Evolutionary conservation across 2,329 filamentous ascomycete genomes (phyloP).

Genomic region (Hypoxylon sp.): DNA sequence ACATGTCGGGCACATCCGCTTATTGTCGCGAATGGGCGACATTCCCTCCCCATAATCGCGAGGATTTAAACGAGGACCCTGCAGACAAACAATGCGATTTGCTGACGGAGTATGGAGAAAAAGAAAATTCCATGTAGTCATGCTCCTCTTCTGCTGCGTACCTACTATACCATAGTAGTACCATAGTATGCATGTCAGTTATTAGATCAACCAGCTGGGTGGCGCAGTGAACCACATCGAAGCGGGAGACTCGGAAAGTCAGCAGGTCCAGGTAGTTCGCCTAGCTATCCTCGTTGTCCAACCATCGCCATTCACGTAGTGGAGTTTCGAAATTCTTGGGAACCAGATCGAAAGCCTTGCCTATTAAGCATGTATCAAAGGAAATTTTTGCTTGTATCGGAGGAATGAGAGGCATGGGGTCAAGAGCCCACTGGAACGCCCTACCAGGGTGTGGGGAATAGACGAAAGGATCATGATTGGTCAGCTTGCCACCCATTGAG

Average conservation of each 20-base stretch:
- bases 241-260: slow-evolving; percentile 21
- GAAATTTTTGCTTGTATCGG: not conserved
- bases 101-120: slow-evolving; percentile 26
- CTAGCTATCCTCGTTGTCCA: slow-evolving; percentile 9
- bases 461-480: slow-evolving; percentile 34
- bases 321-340: slow-evolving; percentile 18
- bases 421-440: slow-evolving; percentile 15
- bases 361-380: not conserved
- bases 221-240: slow-evolving; percentile 33
- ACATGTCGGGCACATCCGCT: slow-evolving; percentile 21
- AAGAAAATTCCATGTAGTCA: slow-evolving; percentile 34
- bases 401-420: slow-evolving; percentile 14
- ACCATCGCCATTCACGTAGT: slow-evolving; percentile 7
- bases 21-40: slow-evolving; percentile 2
- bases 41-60: not conserved
- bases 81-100: slow-evolving; percentile 23
- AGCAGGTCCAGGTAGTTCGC: slow-evolving; percentile 25
- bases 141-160: slow-evolving; percentile 11
- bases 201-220: slow-evolving; percentile 9
- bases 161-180: not conserved
- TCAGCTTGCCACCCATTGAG: slow-evolving; percentile 35
- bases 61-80: slow-evolving; percentile 12
- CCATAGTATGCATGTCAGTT: slow-evolving; percentile 22
- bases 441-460: slow-evolving; percentile 24
- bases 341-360: slow-evolving; percentile 27